phyloP scores from a whole-genome alignment of 2,329 filamentous ascomycete genomes.

The Trichoderma sp. region DNA sequence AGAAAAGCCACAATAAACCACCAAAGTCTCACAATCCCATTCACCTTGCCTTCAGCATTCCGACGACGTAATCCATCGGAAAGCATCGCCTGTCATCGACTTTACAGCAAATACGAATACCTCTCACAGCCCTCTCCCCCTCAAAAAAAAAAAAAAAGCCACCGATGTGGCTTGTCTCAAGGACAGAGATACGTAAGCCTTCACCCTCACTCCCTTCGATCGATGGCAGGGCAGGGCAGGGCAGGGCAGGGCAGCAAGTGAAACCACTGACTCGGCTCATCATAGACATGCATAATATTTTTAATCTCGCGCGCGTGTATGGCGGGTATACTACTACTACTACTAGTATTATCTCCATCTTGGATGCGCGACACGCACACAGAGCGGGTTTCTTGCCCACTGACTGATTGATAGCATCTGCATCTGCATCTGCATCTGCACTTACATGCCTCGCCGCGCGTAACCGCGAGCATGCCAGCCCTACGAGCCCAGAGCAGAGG shows the following conservation, averaged over 20 bases:
- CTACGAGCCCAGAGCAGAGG: neutral
- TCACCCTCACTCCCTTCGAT: neutral
- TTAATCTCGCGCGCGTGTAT: neutral
- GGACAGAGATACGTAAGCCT: neutral
- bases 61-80: neutral
- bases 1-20: neutral
- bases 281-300: slow-evolving; percentile 11
- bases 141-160: neutral
- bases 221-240: neutral
- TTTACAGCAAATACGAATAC: neutral
- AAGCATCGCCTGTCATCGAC: neutral
- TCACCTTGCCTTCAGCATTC: neutral
- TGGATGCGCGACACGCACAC: neutral
- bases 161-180: neutral
- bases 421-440: neutral
- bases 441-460: neutral
- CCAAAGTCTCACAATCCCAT: neutral
- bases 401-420: neutral
- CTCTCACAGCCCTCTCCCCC: neutral
- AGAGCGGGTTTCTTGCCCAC: neutral
- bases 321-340: too few relatives aligned
- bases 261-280: slow-evolving; percentile 3
- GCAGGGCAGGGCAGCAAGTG: neutral
- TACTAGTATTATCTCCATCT: too few relatives aligned
- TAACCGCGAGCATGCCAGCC: slow-evolving; percentile 8